These are phyloP conservation scores for Claviceps maximensis DNA, from an alignment of 2,329 filamentous ascomycete genomes.

Conservation along the genomic window DNA sequence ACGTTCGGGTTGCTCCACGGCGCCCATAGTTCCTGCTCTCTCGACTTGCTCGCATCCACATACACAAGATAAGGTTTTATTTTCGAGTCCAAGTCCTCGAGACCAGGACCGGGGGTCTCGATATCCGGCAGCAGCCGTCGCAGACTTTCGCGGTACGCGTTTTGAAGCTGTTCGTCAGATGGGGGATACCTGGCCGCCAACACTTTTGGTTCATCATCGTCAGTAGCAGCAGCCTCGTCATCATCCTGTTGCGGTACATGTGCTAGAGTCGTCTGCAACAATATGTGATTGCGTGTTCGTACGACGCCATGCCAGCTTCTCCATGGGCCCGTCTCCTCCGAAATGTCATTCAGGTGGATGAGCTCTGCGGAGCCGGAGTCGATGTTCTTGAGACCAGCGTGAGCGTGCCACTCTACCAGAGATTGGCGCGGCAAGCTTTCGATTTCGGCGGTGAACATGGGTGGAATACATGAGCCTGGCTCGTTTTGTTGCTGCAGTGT, in stretches of 20 bases:
- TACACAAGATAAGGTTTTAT: conserved; percentile 22
- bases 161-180: not conserved
- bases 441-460: conserved; percentile 64
- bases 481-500: conserved; percentile 23
- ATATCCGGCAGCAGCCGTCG: not conserved
- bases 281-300: conserved; percentile 8
- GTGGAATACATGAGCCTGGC: conserved; percentile 34
- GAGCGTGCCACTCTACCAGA: conserved; percentile 72
- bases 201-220: not conserved
- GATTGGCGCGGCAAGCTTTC: conserved; percentile 60
- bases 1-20: not conserved
- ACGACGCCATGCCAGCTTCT: conserved; percentile 18
- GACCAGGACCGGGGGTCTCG: not conserved
- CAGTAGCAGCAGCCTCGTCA: not conserved
- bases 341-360: conserved; percentile 5
- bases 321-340: conserved; percentile 12
- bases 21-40: conserved; percentile 6
- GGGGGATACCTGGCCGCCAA: not conserved
- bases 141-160: not conserved
- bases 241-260: not conserved
- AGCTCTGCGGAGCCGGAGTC: conserved; percentile 16
- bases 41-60: conserved; percentile 13
- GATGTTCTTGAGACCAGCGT: conserved; percentile 39
- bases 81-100: not conserved
- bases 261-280: conserved; percentile 20